These are phyloP conservation scores for Venturia carpophila DNA, from an alignment of 2,329 filamentous ascomycete species.

Conservation along the genomic window DNA sequence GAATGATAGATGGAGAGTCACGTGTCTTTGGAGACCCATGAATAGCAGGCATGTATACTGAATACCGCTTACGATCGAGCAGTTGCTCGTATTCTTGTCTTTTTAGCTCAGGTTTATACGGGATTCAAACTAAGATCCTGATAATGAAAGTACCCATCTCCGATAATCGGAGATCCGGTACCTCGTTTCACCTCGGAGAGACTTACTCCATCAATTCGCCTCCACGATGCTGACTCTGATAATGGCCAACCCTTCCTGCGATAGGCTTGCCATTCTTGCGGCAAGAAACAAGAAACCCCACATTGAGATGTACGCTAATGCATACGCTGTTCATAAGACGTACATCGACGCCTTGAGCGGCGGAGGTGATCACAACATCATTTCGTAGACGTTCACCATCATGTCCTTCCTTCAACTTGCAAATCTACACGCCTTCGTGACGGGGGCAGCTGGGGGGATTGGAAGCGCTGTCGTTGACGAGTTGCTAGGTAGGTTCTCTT, in stretches of 20 bases:
- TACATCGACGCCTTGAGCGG: not conserved
- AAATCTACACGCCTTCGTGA: conserved; percentile 46
- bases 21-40: not conserved
- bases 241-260: not conserved
- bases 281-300: not conserved
- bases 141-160: not conserved
- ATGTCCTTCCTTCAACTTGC: conserved; percentile 43
- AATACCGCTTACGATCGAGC: no score
- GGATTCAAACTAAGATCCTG: no score
- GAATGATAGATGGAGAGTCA: not conserved
- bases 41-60: no score
- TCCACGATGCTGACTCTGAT: not conserved
- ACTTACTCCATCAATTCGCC: not conserved
- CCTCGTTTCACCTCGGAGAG: not conserved
- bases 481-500: conserved; percentile 39
- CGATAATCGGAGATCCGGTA: not conserved
- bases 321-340: not conserved
- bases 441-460: conserved; percentile 46
- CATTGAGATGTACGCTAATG: not conserved
- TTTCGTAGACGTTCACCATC: no score
- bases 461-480: conserved; percentile 44
- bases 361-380: not conserved
- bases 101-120: no score
- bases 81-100: no score
- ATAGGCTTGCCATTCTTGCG: not conserved